Conservation (phyloP, 352 stramenopile species). For the Phytophthora foliorum region DNA sequence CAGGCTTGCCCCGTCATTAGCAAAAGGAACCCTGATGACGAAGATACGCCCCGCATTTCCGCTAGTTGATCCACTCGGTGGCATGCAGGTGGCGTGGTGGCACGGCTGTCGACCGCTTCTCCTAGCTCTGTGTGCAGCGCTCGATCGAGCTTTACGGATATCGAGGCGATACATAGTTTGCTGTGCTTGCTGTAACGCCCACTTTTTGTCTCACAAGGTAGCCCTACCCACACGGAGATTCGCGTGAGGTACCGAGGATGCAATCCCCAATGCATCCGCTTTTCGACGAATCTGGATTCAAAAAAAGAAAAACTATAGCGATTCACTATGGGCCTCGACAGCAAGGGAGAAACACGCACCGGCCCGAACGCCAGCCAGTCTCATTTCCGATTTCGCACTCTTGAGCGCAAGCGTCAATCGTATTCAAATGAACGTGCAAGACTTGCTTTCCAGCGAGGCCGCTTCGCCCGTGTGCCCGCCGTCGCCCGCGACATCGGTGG, state of each 20-base stretch:
- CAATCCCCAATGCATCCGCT: not conserved
- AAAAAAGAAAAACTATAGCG: constrained; percentile 71
- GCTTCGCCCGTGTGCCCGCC: constrained; percentile 39
- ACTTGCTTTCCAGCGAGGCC: constrained; percentile 42
- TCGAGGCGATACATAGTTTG: no score
- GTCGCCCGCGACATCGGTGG: constrained; percentile 50
- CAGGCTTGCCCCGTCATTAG: constrained; percentile 2
- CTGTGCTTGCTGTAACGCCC: constrained; percentile 4
- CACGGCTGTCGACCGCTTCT: not conserved
- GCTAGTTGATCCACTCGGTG: not conserved
- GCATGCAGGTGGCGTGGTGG: not conserved
- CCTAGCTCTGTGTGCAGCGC: not conserved
- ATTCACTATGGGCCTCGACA: constrained; percentile 48
- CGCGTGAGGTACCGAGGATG: not conserved
- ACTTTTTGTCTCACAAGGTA: constrained; percentile 2
- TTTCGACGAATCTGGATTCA: constrained; percentile 51
- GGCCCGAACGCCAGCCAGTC: constrained; percentile 10
- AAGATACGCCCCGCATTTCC: not conserved
- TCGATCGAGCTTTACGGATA: no score
- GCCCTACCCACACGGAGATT: constrained; percentile 28
- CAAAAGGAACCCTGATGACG: constrained; percentile 11
- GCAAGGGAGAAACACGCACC: constrained; percentile 19
- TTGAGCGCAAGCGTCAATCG: constrained; percentile 16
- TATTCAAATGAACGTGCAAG: constrained; percentile 54
- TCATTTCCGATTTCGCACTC: constrained; percentile 47